These are phyloP conservation scores for Magnolia changhungtana DNA, from an alignment of 164 flowering plant genomes.

Conservation along the genomic window DNA sequence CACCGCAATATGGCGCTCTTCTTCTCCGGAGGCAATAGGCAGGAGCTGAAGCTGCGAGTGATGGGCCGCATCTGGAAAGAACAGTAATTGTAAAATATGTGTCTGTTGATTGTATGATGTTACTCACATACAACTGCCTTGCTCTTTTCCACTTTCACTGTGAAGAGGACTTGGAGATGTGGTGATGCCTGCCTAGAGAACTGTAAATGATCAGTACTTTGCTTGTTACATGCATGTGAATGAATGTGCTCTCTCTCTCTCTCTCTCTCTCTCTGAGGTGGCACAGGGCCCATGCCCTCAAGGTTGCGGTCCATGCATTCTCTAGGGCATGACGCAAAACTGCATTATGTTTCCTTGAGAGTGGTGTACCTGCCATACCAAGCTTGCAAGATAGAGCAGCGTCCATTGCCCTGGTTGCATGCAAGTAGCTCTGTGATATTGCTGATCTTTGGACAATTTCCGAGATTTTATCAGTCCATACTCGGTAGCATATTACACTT, in stretches of 20 bases:
- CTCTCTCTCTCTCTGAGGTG: too few relatives aligned
- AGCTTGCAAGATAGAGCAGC: too few relatives aligned
- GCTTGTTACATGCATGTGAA: neutral
- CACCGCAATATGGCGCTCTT: constrained; percentile 57
- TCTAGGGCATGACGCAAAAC: too few relatives aligned
- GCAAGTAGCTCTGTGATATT: too few relatives aligned
- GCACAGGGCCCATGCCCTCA: too few relatives aligned
- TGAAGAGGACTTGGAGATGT: neutral
- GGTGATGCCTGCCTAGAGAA: neutral
- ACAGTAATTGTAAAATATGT: constrained; percentile 17
- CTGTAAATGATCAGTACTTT: neutral
- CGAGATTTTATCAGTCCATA: too few relatives aligned
- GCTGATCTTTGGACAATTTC: too few relatives aligned
- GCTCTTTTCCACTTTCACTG: neutral
- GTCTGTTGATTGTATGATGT: neutral
- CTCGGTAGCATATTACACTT: too few relatives aligned
- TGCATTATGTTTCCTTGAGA: too few relatives aligned
- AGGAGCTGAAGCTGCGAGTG: constrained; percentile 63
- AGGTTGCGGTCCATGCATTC: too few relatives aligned
- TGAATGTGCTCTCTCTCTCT: neutral
- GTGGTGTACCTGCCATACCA: too few relatives aligned
- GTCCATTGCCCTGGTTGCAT: too few relatives aligned
- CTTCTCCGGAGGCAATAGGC: constrained; percentile 52
- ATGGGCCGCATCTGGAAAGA: constrained; percentile 71
- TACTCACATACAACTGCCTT: neutral